Conservation (phyloP, 1,139 yeast genomes). For the Candida albicans region DNA sequence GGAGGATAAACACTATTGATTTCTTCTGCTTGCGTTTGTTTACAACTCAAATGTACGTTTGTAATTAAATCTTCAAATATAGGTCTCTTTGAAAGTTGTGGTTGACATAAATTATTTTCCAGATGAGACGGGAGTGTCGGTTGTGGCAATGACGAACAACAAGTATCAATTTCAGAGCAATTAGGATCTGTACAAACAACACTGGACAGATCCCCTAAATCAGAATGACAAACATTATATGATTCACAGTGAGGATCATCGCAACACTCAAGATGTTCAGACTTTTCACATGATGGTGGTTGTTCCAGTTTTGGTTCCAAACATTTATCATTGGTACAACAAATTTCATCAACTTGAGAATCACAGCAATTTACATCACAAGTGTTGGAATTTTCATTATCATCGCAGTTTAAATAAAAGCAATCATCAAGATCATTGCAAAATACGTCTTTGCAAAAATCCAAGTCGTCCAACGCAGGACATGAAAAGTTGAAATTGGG, state of each 20-base stretch:
- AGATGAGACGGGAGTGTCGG: conserved; percentile 4
- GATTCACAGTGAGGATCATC: conserved; percentile 16
- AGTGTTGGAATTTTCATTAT: conserved; percentile 5
- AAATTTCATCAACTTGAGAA: conserved; percentile 14
- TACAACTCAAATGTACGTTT: conserved; percentile 29
- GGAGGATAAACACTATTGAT: conserved; percentile 3
- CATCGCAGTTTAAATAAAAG: conserved; percentile 37
- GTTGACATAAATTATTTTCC: conserved; percentile 33
- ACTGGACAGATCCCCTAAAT: background rate
- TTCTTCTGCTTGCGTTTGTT: conserved; percentile 14
- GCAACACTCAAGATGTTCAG: conserved; percentile 16
- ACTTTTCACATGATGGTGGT: background rate
- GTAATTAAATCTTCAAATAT: conserved; percentile 38
- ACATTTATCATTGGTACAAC: conserved; percentile 18
- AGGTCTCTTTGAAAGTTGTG: conserved; percentile 17
- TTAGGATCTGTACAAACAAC: conserved; percentile 21
- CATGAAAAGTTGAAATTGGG: conserved; percentile 16
- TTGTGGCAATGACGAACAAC: conserved; percentile 3
- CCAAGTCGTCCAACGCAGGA: conserved; percentile 32
- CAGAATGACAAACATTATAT: conserved; percentile 5
- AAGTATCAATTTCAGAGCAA: conserved; percentile 14
- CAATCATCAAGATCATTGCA: conserved; percentile 50
- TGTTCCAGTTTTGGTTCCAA: background rate
- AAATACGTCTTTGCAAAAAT: conserved; percentile 41
- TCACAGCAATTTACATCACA: conserved; percentile 19